Evolutionary conservation across 495 filamentous ascomycete species (phyloP), one percentile per base, ranked within the genome.

Genomic region (Achaetomiella virescens): DNA sequence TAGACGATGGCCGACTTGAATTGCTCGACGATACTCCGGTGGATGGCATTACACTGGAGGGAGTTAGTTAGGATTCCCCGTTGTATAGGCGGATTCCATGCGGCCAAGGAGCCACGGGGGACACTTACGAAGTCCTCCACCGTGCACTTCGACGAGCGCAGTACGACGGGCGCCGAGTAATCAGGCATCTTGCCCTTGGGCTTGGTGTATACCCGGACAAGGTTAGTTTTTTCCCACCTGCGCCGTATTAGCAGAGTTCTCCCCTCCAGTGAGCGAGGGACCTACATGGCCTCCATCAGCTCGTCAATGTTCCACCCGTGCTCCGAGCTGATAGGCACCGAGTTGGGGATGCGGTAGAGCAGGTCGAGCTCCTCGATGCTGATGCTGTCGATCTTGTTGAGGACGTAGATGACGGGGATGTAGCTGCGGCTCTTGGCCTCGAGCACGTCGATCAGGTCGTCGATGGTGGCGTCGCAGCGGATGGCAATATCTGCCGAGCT

Each of bases 251-350:
- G 59, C 51, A 60, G 52, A 59, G 10, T 2, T 2, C n/a, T 4
- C 9, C 42, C 12, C 27, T 18, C 15, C 11, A 31, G 15, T 36
- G 21, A 37, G 67, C 51, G 71, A 63, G 60, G 61, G 55, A 71
- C 74, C 65, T 67, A 82, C 92, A 97, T 97, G 73, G 85, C 82
- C 73, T 97, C 93, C 76, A 98, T 74, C 57, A 98, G 76, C 75
- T 98, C 93, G 68, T 98, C 93, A 29, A 98, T 77, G 70, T 98
- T 98, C 93, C 93, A 98, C 36, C 92, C 95, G 72, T 97, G 91
- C 71, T 97, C 93, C 47, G 92, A 91, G 69, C 90, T 96, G 72
- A 98, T 97, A 15, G 93, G 93, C 55, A 89, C 90, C 33, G 93
- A 90, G 71, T 97, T 93, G 37, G 93, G 93, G 59, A 98, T 98